Conservation (phyloP, 352 stramenopile species). For the Globisporangium spiculum region DNA sequence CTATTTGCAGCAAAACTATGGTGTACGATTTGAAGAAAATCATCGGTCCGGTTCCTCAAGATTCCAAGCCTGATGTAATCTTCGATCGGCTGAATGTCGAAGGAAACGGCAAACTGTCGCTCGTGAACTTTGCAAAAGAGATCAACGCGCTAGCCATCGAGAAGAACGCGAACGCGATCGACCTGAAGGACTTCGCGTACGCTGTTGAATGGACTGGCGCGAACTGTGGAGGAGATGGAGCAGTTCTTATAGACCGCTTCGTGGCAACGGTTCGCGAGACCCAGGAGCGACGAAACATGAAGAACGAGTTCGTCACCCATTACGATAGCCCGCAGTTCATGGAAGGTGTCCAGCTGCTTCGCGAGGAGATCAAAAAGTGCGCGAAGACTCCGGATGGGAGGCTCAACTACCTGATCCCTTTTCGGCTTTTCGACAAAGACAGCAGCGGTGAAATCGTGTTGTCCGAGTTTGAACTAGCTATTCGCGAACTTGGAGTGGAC, state of each 20-base stretch:
- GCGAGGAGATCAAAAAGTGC: conserved; percentile 69
- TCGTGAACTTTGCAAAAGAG: conserved; percentile 56
- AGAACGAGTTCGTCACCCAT: conserved; percentile 78
- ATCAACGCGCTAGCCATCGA: conserved; percentile 55
- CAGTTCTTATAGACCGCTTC: conserved; percentile 74
- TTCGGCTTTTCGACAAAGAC: conserved; percentile 73
- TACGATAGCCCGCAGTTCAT: conserved; percentile 77
- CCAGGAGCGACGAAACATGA: conserved; percentile 77
- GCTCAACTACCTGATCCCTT: conserved; percentile 69
- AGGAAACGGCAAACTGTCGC: conserved; percentile 62
- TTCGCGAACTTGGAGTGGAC: conserved; percentile 71
- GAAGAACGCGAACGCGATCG: conserved; percentile 44
- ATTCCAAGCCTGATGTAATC: conserved; percentile 38
- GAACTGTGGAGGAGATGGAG: conserved; percentile 66
- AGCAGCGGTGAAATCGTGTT: conserved; percentile 62
- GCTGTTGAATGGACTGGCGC: conserved; percentile 69
- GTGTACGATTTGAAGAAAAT: conserved; percentile 75
- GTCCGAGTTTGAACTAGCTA: conserved; percentile 66
- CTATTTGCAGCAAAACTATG: conserved; percentile 40
- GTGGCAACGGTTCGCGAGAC: conserved; percentile 63
- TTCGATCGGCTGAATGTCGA: conserved; percentile 77
- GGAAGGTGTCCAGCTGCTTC: conserved; percentile 68
- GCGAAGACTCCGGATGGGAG: conserved; percentile 80
- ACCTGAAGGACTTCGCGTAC: conserved; percentile 75
- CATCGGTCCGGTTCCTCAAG: conserved; percentile 35